These are phyloP conservation scores for Mangifera indica DNA, from an alignment of 345 rosid genomes.

Conservation along the genomic window DNA sequence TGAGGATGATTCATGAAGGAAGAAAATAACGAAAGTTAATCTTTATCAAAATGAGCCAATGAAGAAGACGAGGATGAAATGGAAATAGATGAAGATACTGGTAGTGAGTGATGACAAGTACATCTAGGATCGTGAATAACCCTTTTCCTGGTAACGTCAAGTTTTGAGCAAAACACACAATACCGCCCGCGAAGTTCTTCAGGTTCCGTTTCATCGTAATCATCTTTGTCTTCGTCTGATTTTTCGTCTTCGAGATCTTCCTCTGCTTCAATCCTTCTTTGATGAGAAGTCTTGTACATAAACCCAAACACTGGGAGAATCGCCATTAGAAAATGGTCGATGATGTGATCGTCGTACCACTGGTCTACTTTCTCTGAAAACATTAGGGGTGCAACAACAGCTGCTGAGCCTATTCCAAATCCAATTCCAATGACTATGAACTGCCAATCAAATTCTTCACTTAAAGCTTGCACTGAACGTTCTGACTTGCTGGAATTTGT, in stretches of 20 bases:
- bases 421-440: slow-evolving; percentile 44
- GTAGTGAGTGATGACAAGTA: slow-evolving; percentile 39
- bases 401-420: slow-evolving; percentile 48
- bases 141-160: slow-evolving; percentile 43
- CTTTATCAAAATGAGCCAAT: too few relatives aligned
- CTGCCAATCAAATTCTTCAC: slow-evolving; percentile 33
- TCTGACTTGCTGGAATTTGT: too few relatives aligned
- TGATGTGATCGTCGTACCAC: slow-evolving; percentile 33
- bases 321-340: slow-evolving; percentile 27
- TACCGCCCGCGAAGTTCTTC: slow-evolving; percentile 36
- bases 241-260: too few relatives aligned
- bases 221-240: too few relatives aligned
- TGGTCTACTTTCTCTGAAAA: slow-evolving; percentile 27
- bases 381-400: slow-evolving; percentile 32
- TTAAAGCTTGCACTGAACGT: background rate
- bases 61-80: slow-evolving; percentile 39
- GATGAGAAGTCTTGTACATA: too few relatives aligned
- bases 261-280: too few relatives aligned
- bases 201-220: too few relatives aligned
- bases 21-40: too few relatives aligned
- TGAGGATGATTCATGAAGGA: too few relatives aligned
- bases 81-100: slow-evolving; percentile 35
- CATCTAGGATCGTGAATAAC: slow-evolving; percentile 50
- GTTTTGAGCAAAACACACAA: slow-evolving; percentile 65
- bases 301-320: too few relatives aligned